Conservation (phyloP, 129 eudicot species). For the Artemisia argyi region DNA sequence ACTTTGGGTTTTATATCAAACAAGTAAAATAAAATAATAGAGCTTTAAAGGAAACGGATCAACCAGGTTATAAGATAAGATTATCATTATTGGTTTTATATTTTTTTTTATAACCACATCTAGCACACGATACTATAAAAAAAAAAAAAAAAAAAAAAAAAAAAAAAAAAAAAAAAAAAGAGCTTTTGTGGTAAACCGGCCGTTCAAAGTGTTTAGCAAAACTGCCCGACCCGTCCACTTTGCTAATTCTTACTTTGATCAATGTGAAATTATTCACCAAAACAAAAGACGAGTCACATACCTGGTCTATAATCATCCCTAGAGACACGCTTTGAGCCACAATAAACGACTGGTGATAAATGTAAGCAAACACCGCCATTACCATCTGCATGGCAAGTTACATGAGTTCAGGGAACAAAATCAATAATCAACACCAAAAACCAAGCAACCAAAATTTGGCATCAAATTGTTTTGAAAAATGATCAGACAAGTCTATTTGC, state of each 20-base stretch:
- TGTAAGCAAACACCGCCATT: constrained; percentile 96
- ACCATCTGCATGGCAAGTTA: constrained; percentile 62
- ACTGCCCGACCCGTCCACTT: no score
- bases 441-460: background rate
- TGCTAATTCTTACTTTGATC: background rate
- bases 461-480: background rate
- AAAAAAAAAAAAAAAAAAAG: no score
- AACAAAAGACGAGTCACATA: constrained; percentile 22
- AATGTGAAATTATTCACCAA: background rate
- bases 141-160: no score
- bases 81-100: background rate
- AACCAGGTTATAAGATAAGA: background rate
- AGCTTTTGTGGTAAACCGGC: no score
- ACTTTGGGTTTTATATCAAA: background rate
- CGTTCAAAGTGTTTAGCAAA: no score
- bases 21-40: background rate
- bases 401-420: background rate
- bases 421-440: background rate
- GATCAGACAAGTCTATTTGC: background rate
- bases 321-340: constrained; percentile 77
- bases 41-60: background rate
- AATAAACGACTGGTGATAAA: constrained; percentile 83
- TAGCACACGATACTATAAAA: no score
- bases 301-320: constrained; percentile 92
- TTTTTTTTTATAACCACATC: no score